phyloP scores from a whole-genome alignment of 2,329 filamentous ascomycete species.

The Helicocarpus griseus region DNA sequence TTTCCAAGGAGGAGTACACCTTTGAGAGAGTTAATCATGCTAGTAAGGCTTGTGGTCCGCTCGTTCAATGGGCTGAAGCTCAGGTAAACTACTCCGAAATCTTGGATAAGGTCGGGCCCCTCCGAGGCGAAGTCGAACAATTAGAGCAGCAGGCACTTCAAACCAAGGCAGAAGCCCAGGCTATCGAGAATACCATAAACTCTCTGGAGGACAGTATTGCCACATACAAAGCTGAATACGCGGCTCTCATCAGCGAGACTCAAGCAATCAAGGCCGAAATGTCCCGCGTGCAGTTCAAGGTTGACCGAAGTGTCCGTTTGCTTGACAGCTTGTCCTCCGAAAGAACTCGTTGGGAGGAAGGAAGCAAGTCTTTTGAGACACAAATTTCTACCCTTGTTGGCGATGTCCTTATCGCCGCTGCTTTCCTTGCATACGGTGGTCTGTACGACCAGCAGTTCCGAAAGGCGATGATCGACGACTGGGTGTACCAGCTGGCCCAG shows the following conservation, averaged over 20 bases:
- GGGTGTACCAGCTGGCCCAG: constrained; percentile 82
- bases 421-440: constrained; percentile 92
- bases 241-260: constrained; percentile 89
- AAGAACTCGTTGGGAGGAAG: constrained; percentile 86
- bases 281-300: constrained; percentile 93
- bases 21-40: constrained; percentile 94
- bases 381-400: constrained; percentile 95
- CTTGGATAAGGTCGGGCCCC: constrained; percentile 80
- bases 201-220: constrained; percentile 83
- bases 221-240: constrained; percentile 93
- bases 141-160: constrained; percentile 82
- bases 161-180: constrained; percentile 87
- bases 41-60: constrained; percentile 89
- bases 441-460: constrained; percentile 97
- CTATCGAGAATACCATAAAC: constrained; percentile 78
- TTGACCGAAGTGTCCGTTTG: constrained; percentile 86
- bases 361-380: constrained; percentile 95
- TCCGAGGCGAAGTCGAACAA: constrained; percentile 78
- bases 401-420: constrained; percentile 90
- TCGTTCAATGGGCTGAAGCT: constrained; percentile 94
- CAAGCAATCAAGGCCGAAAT: constrained; percentile 97
- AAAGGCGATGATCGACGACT: constrained; percentile 96
- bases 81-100: constrained; percentile 99
- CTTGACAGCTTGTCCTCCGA: constrained; percentile 94
- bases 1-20: constrained; percentile 90